These are phyloP conservation scores for Helichrysum umbraculigerum DNA, from an alignment of 129 eudicot genomes.

Conservation along the genomic window DNA sequence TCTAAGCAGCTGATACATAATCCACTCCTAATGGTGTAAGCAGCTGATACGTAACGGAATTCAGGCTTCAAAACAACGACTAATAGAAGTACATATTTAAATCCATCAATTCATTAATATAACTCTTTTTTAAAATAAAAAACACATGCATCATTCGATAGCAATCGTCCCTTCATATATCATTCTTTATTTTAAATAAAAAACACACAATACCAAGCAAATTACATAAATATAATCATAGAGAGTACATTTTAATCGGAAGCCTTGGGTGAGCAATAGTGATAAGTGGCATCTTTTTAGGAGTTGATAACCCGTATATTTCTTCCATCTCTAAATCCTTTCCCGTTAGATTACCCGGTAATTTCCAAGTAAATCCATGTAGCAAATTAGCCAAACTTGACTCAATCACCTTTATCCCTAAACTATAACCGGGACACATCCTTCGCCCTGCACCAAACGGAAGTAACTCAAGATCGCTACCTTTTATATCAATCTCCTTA, in stretches of 20 bases:
- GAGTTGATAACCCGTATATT: not conserved
- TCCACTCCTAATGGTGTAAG: too few relatives aligned
- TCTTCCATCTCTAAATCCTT: not conserved
- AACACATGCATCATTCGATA: too few relatives aligned
- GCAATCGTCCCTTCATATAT: too few relatives aligned
- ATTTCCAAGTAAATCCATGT: not conserved
- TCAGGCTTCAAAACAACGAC: too few relatives aligned
- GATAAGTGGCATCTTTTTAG: not conserved
- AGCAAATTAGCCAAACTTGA: constrained; percentile 4
- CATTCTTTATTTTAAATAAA: too few relatives aligned
- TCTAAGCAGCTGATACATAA: too few relatives aligned
- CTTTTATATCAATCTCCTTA: not conserved
- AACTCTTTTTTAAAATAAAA: too few relatives aligned
- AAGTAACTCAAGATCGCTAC: not conserved
- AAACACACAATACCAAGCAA: too few relatives aligned
- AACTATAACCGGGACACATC: not conserved
- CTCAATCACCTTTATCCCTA: not conserved
- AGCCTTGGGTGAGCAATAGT: not conserved
- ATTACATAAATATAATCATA: too few relatives aligned
- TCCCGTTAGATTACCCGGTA: not conserved
- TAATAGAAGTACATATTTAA: too few relatives aligned
- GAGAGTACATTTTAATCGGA: not conserved
- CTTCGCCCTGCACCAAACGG: constrained; percentile 8
- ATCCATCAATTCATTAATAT: too few relatives aligned
- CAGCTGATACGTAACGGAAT: too few relatives aligned